phyloP scores from a whole-genome alignment of 345 rosid species.

The Punica granatum region DNA sequence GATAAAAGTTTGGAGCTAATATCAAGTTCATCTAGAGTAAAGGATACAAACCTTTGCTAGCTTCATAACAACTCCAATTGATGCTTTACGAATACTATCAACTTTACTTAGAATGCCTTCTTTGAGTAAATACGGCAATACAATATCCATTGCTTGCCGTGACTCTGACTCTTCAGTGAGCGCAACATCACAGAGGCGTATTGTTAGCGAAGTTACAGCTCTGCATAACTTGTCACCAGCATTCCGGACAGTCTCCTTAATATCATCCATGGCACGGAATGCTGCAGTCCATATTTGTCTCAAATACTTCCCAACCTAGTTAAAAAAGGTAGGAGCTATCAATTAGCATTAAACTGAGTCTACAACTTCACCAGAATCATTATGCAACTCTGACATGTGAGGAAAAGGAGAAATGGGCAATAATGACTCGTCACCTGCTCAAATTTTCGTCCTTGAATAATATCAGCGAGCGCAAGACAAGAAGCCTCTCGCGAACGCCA shows the following conservation, averaged over 20 bases:
- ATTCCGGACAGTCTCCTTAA: constrained; percentile 94
- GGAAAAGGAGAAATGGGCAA: background rate
- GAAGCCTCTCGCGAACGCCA: constrained; percentile 98
- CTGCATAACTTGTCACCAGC: constrained; percentile 90
- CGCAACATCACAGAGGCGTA: constrained; percentile 82
- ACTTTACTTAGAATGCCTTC: constrained; percentile 96
- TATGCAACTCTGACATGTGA: background rate
- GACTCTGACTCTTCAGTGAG: constrained; percentile 77
- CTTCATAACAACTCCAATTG: constrained; percentile 94
- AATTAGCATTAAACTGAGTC: background rate
- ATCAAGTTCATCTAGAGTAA: background rate
- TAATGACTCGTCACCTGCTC: constrained; percentile 47
- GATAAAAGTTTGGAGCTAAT: background rate
- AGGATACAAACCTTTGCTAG: constrained; percentile 63
- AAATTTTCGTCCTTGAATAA: constrained; percentile 86
- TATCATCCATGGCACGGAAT: constrained; percentile 99
- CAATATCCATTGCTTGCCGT: constrained; percentile 66
- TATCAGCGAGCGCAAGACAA: constrained; percentile 89
- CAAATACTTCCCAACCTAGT: constrained; percentile 69
- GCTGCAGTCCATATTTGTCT: constrained; percentile 71
- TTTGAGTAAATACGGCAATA: constrained; percentile 73
- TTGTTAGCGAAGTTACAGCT: constrained; percentile 63
- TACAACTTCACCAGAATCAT: background rate
- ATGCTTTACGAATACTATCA: constrained; percentile 73
- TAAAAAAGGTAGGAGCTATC: constrained; percentile 4